Base-by-base conservation (phyloP, 2,329 filamentous ascomycete genomes). In the Aureobasidium melanogenum region DNA sequence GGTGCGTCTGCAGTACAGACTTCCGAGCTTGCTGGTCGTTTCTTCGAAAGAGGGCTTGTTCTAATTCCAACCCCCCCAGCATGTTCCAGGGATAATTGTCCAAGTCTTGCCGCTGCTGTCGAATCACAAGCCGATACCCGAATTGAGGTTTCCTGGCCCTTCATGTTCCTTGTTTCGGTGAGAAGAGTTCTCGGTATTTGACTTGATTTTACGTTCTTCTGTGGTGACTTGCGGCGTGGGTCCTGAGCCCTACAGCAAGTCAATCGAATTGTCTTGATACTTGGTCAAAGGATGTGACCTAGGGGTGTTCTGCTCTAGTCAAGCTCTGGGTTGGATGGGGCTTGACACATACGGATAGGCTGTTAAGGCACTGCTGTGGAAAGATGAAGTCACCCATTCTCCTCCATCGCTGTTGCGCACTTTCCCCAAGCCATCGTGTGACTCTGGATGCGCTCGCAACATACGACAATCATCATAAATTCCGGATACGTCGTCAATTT, bases 311-410 rank as follows among this genome's bases (percentile, higher is more conserved):
- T 30, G 56, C 34, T 59, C 44, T 38, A 39, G 44, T 39, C 43
- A 59, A 50, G 43, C 44, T 59, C 56, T 48, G 56, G 44, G n/a
- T 47, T 58, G 56, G 56, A 44, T 41, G 44, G 56, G 56, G 19
- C 56, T 59, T 50, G 43, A 59, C 56, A 59, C 56, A 32, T 59
- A 59, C 56, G 43, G n/a, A 32, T 50, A 32, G 44, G 32, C 34
- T 50, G 56, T 8, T 41, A 32, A 30, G 26, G 56, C 24, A 39
- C 30, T 48, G 44, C 44, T 59, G 43, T 47, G 19, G 4, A 59
- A 41, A n/a, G 26, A 3, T 28, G 55, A 58, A 50, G 56, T 39
- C 44, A 50, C 30, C 43, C 44, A 59, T 59, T 39, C 43, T 50
- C 41, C 43, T 50, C 41, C 32, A 48, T 48, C 44, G 3, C 17